phyloP scores from a whole-genome alignment of 139 green algal genomes.

The Coelastrella sp. region DNA sequence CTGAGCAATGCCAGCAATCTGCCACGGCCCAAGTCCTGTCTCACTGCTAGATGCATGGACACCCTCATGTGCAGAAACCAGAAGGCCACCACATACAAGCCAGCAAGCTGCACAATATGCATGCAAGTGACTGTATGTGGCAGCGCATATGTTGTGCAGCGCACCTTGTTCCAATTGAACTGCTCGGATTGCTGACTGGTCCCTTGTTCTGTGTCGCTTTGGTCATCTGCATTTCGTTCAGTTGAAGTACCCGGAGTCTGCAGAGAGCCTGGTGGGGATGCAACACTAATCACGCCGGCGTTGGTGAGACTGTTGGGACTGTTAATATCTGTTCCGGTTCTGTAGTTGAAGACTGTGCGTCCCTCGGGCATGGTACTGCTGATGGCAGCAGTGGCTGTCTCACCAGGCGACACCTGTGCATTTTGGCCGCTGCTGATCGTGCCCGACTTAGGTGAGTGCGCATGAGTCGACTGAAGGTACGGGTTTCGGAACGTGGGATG shows the following conservation, averaged over 20 bases:
- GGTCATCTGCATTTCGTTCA: background rate
- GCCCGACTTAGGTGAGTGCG: background rate
- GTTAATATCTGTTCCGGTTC: background rate
- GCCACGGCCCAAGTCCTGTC: too few relatives aligned
- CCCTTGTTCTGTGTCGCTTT: background rate
- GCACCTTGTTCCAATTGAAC: slow-evolving; percentile 11
- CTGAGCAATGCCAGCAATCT: too few relatives aligned
- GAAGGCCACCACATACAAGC: too few relatives aligned
- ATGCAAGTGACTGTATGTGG: too few relatives aligned
- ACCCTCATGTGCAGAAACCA: too few relatives aligned
- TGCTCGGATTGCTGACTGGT: background rate
- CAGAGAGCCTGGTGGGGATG: background rate
- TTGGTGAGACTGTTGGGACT: background rate
- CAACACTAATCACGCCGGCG: background rate
- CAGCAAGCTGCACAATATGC: too few relatives aligned
- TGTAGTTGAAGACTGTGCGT: background rate
- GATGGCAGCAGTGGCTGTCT: too few relatives aligned
- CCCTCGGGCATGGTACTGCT: background rate
- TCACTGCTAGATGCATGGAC: too few relatives aligned
- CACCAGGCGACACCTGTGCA: too few relatives aligned
- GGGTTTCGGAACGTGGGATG: background rate
- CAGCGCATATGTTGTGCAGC: too few relatives aligned
- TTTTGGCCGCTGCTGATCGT: too few relatives aligned
- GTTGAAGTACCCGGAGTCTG: background rate
- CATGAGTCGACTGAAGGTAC: background rate